These are phyloP conservation scores for Auriscalpium microsporum DNA, from an alignment of 768 basidiomycete species.

Conservation along the genomic window DNA sequence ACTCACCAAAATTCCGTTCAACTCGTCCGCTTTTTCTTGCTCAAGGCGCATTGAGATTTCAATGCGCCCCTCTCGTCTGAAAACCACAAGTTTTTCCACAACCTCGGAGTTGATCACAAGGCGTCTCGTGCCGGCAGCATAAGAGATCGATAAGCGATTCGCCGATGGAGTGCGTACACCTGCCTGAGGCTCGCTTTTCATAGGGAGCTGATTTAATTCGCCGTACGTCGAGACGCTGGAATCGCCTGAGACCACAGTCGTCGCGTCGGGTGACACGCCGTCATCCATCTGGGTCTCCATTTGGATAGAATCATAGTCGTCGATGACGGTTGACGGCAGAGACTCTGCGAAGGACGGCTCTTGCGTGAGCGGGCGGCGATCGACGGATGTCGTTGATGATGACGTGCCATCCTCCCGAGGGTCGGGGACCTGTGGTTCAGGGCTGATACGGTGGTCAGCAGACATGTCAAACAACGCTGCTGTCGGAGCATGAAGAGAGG, in stretches of 20 bases:
- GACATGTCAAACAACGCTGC: constrained; percentile 12
- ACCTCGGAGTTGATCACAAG: constrained; percentile 85
- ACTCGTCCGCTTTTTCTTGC: constrained; percentile 43
- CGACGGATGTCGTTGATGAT: constrained; percentile 4
- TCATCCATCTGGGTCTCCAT: constrained; percentile 11
- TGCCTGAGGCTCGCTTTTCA: constrained; percentile 21
- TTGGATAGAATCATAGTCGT: constrained; percentile 10
- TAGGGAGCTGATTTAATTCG: constrained; percentile 7
- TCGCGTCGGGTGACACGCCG: constrained; percentile 8
- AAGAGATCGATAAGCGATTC: constrained; percentile 90
- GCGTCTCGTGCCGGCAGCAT: constrained; percentile 80
- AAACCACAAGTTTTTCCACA: constrained; percentile 74
- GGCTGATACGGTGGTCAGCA: constrained; percentile 15
- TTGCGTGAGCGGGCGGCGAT: constrained; percentile 7
- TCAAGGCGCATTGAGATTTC: constrained; percentile 65
- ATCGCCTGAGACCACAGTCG: constrained; percentile 9
- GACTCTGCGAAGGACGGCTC: background rate
- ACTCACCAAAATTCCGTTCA: constrained; percentile 73
- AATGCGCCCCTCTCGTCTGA: constrained; percentile 75
- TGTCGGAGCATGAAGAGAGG: constrained; percentile 12
- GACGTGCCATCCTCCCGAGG: constrained; percentile 10
- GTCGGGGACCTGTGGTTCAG: constrained; percentile 9
- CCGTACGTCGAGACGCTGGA: constrained; percentile 9
- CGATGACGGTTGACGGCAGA: constrained; percentile 1
- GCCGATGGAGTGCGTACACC: constrained; percentile 52